These are phyloP conservation scores for Scheffersomyces segobiensis DNA, from an alignment of 1,139 yeast genomes.

Conservation along the genomic window DNA sequence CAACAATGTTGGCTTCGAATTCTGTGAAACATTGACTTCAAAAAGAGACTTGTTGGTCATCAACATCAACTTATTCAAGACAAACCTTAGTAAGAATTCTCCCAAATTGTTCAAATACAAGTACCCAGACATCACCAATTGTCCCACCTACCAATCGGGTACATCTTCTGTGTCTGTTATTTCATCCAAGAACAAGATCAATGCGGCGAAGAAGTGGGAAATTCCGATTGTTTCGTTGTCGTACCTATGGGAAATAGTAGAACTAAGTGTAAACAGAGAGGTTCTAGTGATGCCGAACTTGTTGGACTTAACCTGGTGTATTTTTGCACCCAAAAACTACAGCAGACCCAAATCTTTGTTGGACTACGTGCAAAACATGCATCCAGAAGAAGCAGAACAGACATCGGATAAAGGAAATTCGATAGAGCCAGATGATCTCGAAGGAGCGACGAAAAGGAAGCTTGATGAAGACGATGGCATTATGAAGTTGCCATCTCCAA, in stretches of 20 bases:
- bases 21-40: slow-evolving; percentile 52
- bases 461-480: slow-evolving; percentile 5
- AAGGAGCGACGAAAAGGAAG: background rate
- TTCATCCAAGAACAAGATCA: slow-evolving; percentile 54
- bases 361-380: slow-evolving; percentile 29
- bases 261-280: slow-evolving; percentile 18
- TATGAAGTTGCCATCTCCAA: slow-evolving; percentile 41
- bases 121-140: slow-evolving; percentile 32
- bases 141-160: slow-evolving; percentile 35
- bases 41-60: slow-evolving; percentile 65
- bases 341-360: slow-evolving; percentile 29
- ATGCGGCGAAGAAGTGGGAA: slow-evolving; percentile 57
- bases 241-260: slow-evolving; percentile 49
- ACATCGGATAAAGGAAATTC: background rate
- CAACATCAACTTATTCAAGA: slow-evolving; percentile 53
- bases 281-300: slow-evolving; percentile 31
- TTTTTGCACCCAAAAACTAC: slow-evolving; percentile 43
- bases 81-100: slow-evolving; percentile 34
- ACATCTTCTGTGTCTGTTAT: slow-evolving; percentile 32
- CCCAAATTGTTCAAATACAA: slow-evolving; percentile 40
- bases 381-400: slow-evolving; percentile 6
- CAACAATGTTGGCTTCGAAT: slow-evolving; percentile 48
- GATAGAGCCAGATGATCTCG: background rate
- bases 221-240: slow-evolving; percentile 58
- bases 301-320: slow-evolving; percentile 50